Conservation (phyloP, 2,329 filamentous ascomycete species). For the Colletotrichum sp. region DNA sequence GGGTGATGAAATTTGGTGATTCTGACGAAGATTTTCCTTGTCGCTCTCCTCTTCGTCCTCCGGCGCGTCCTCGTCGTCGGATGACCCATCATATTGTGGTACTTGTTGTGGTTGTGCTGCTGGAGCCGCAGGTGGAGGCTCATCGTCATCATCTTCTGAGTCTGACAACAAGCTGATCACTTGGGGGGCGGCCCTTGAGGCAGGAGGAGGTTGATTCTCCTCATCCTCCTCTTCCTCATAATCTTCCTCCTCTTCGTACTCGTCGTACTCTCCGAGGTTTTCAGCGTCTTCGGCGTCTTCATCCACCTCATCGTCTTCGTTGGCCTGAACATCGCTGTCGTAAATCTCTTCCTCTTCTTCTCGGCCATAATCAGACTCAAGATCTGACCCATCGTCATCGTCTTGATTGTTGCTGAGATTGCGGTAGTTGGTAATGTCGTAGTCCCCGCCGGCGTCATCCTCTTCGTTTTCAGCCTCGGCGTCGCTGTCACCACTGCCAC, state of each 20-base stretch:
- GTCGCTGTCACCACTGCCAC: conserved; percentile 2
- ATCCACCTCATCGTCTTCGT: conserved; percentile 16
- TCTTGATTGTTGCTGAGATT: conserved; percentile 23
- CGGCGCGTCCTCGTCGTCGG: conserved; percentile 1
- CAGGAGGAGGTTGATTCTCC: not conserved
- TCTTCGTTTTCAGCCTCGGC: conserved; percentile 14
- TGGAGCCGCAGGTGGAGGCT: not conserved
- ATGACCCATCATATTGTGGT: conserved; percentile 12
- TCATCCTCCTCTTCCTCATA: conserved; percentile 17
- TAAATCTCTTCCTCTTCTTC: conserved; percentile 12
- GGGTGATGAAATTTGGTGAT: not conserved
- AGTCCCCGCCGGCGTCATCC: conserved; percentile 20
- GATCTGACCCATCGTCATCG: conserved; percentile 20
- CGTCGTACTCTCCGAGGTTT: not conserved
- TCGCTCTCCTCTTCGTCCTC: conserved; percentile 10
- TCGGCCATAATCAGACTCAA: conserved; percentile 21
- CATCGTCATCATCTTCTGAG: conserved; percentile 20
- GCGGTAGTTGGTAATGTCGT: conserved; percentile 21
- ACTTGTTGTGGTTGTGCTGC: not conserved
- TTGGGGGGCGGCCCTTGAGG: conserved; percentile 2
- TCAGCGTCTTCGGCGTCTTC: conserved; percentile 8
- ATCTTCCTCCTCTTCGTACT: conserved; percentile 21
- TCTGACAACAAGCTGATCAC: conserved; percentile 22
- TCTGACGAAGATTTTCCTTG: not conserved
- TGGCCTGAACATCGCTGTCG: not conserved